Base-by-base conservation (phyloP, 179 eudicot genomes). In the Amaranthus tricolor region DNA sequence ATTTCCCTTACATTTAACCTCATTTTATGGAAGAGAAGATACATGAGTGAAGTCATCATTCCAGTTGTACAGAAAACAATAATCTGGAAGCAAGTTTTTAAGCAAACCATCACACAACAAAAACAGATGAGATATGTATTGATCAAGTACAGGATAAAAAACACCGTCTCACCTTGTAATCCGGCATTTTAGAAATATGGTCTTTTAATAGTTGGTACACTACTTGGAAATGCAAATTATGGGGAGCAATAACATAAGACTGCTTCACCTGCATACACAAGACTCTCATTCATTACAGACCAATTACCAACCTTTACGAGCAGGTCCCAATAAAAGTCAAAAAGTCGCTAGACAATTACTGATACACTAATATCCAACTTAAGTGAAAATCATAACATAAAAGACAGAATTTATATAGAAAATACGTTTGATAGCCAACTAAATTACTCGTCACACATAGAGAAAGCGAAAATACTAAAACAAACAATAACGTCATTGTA, bases 1-100 rank as follows among this genome's bases (percentile, higher is more conserved):
- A 90, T 82, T 84, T 95, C 99, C 79, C 95, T 86, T 56, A 92
- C 99, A 76, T 95, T 90, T 77, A 95, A 54, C 80, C 83, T 89
- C 90, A 92, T 84, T 84, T 92, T 95, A 61, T 88, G 89, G 81
- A 90, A 73, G 70, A 95, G 87, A 60, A 81, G 81, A 79, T 81
- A 95, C 95, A 90, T 79, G 74, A 95, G 95, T 49, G 99, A 90
- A 57, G 97, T 86, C 88, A 95, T 88, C 93, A 86, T 87, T 73
- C 91, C 90, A 73, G 96, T 92, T 61, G 91, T 82, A 84, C 96
- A 92, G 86, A 95, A 95, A 74, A 94, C 87, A 84, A 94, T 85
- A 70, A 88, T 93, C 98, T 94, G 86, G 64, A 67, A 76, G 74
- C n/a, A 69, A 47, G 63, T 72, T 60, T 72, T 60, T 17, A 68